Percentiles rank a stretch among this genome's conserved stretches.
Conservation (phyloP, 441 rosid species). For the Erodium chrysanthum region DNA sequence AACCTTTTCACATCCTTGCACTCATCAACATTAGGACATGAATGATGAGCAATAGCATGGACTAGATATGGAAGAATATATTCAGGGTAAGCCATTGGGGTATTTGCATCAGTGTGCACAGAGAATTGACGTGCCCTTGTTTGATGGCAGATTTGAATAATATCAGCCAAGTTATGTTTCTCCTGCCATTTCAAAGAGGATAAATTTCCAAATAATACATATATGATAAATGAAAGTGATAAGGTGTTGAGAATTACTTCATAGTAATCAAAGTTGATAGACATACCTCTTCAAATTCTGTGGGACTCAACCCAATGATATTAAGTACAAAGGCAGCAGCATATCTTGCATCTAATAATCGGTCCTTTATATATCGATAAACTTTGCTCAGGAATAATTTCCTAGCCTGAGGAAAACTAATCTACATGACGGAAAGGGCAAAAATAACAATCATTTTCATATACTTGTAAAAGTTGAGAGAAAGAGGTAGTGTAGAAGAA, state of each 20-base stretch:
- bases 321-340: slow-evolving; percentile 72
- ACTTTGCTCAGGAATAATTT: slow-evolving; percentile 72
- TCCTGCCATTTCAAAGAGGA: slow-evolving; percentile 51
- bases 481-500: slow-evolving; percentile 11
- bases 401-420: slow-evolving; percentile 68
- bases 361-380: slow-evolving; percentile 84
- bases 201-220: slow-evolving; percentile 6
- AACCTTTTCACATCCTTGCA: slow-evolving; percentile 82
- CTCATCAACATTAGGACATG: slow-evolving; percentile 69
- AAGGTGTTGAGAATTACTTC: slow-evolving; percentile 11
- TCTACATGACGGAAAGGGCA: slow-evolving; percentile 32
- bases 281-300: slow-evolving; percentile 72
- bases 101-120: slow-evolving; percentile 56
- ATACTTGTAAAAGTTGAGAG: background rate
- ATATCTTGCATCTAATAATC: slow-evolving; percentile 78
- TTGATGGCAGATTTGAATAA: slow-evolving; percentile 78
- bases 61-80: slow-evolving; percentile 63
- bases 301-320: slow-evolving; percentile 34
- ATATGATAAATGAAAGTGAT: slow-evolving; percentile 6
- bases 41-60: slow-evolving; percentile 83
- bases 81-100: slow-evolving; percentile 51
- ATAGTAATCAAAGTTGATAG: slow-evolving; percentile 20
- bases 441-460: slow-evolving; percentile 11
- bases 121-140: slow-evolving; percentile 70
- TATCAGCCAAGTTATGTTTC: slow-evolving; percentile 73